Evolutionary conservation across 129 eudicot genomes (phyloP).

Genomic region (Escallonia rubra): DNA sequence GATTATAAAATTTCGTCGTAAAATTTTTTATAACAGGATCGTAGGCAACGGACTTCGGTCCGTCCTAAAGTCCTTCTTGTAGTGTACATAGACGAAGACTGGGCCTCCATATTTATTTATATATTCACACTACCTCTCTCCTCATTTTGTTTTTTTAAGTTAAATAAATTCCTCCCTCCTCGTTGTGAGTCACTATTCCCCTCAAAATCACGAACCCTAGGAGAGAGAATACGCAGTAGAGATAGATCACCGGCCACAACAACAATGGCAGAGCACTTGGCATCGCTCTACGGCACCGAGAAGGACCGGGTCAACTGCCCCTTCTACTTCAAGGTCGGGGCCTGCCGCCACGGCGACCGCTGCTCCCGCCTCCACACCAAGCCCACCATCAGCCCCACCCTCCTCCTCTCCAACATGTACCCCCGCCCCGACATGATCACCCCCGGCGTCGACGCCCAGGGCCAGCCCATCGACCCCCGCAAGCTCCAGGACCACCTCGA

Average conservation of each 20-base stretch:
- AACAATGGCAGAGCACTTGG: slow-evolving; percentile 70
- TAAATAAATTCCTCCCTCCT: too few relatives aligned
- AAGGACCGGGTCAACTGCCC: slow-evolving; percentile 81
- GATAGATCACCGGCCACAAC: neutral
- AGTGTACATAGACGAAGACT: too few relatives aligned
- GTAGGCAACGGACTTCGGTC: too few relatives aligned
- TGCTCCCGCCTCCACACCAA: slow-evolving; percentile 76
- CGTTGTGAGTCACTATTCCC: neutral
- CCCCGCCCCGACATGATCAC: slow-evolving; percentile 80
- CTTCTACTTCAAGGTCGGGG: slow-evolving; percentile 74
- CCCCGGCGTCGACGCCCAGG: slow-evolving; percentile 75
- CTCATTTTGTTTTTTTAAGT: too few relatives aligned
- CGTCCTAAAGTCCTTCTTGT: too few relatives aligned
- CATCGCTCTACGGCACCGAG: slow-evolving; percentile 75
- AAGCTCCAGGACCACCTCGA: slow-evolving; percentile 71
- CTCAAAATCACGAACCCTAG: slow-evolving; percentile 3
- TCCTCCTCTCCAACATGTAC: slow-evolving; percentile 71
- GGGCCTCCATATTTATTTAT: too few relatives aligned
- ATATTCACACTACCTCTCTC: too few relatives aligned
- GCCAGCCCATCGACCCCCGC: slow-evolving; percentile 66
- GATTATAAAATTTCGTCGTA: too few relatives aligned
- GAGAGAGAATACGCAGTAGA: neutral
- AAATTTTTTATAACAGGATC: too few relatives aligned
- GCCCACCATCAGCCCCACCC: slow-evolving; percentile 61
- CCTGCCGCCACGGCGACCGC: slow-evolving; percentile 79